Evolutionary conservation across 2,329 filamentous ascomycete genomes (phyloP).

Genomic region (Geoglossum cookeanum): DNA sequence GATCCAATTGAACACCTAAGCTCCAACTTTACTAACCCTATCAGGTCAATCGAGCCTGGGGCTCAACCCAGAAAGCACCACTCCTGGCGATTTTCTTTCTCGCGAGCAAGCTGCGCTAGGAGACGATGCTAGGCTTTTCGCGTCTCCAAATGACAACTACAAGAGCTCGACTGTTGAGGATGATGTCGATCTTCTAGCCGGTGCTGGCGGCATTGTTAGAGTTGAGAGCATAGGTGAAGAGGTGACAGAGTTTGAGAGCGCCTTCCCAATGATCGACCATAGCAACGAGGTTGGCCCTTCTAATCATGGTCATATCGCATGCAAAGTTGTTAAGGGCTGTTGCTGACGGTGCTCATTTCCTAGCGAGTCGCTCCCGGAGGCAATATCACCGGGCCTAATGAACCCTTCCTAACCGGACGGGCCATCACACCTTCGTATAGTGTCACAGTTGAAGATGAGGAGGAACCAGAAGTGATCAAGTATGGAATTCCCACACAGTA

Average conservation of each 20-base stretch:
- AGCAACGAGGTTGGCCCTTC: slow-evolving; percentile 43
- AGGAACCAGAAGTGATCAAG: slow-evolving; percentile 74
- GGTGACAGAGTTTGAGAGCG: slow-evolving; percentile 57
- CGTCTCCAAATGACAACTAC: slow-evolving; percentile 47
- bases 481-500: slow-evolving; percentile 11
- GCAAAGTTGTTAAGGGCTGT: not conserved
- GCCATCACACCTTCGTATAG: slow-evolving; percentile 28
- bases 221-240: slow-evolving; percentile 21
- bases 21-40: slow-evolving; percentile 8
- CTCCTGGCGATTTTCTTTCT: slow-evolving; percentile 68
- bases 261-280: slow-evolving; percentile 69
- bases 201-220: slow-evolving; percentile 20
- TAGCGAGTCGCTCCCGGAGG: slow-evolving; percentile 56
- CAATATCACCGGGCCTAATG: slow-evolving; percentile 54
- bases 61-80: slow-evolving; percentile 35
- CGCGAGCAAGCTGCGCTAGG: slow-evolving; percentile 81
- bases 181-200: slow-evolving; percentile 53
- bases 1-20: slow-evolving; percentile 15
- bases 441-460: slow-evolving; percentile 43
- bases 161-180: slow-evolving; percentile 38
- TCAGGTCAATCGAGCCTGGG: slow-evolving; percentile 18
- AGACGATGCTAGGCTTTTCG: slow-evolving; percentile 83
- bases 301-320: not conserved
- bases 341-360: not conserved
- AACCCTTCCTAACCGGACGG: slow-evolving; percentile 33